phyloP scores from a whole-genome alignment of 371 early-diverging fungal species.

The Mucor plumbeus region DNA sequence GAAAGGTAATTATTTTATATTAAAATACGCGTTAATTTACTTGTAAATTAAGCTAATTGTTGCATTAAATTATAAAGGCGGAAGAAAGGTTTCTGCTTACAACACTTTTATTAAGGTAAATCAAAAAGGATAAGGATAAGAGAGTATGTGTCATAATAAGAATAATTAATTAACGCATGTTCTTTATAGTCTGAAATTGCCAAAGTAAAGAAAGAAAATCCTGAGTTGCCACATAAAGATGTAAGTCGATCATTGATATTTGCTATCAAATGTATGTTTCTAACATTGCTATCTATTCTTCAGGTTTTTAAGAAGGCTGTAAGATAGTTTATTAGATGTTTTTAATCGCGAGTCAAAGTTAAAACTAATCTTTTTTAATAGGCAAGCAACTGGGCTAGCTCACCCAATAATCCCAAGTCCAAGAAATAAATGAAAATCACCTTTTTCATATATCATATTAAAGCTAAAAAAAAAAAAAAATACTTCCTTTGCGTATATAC shows the following conservation, averaged over 20 bases:
- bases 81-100: constrained; percentile 57
- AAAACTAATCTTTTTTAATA: constrained; percentile 9
- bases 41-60: not conserved
- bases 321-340: not conserved
- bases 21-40: constrained; percentile 6
- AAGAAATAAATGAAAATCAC: constrained; percentile 20
- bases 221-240: constrained; percentile 52
- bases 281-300: not conserved
- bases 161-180: not conserved
- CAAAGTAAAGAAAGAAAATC: constrained; percentile 54
- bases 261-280: not conserved
- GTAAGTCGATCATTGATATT: not conserved
- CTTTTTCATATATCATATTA: not conserved
- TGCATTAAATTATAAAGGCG: not conserved
- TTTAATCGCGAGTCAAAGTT: not conserved
- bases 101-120: constrained; percentile 56
- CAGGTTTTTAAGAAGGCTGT: constrained; percentile 63
- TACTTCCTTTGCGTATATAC: not conserved
- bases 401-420: constrained; percentile 51
- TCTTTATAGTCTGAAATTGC: constrained; percentile 45
- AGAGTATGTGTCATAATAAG: not conserved
- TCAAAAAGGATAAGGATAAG: not conserved
- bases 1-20: constrained; percentile 5
- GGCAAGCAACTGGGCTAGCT: constrained; percentile 28
- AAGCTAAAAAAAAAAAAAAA: not conserved